Evolutionary conservation across 2,329 filamentous ascomycete genomes (phyloP), one percentile per base, ranked within the genome.

Genomic region (Ceratocystis albifundus): DNA sequence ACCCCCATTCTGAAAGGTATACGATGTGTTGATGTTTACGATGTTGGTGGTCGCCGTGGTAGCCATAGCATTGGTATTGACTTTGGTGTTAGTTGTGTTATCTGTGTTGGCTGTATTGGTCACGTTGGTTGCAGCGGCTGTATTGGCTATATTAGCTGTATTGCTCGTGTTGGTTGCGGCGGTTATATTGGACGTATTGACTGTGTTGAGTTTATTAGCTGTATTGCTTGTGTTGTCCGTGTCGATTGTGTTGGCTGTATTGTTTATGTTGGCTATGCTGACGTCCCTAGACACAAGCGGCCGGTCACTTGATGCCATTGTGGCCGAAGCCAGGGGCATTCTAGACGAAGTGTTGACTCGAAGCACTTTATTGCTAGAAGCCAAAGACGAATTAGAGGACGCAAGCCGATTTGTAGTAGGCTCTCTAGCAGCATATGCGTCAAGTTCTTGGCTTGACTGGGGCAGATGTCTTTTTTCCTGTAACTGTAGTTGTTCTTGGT

Each of bases 281-380:
- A 15, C 10, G 10, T 41, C 3, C 36, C 36, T 22, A 10, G 32
- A 46, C 4, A 48, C 17, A 44, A 66, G 61, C 4, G 66, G 61
- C 7, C 67, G 59, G 62, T 63, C 61, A 5, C 65, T 64, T 2
- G 69, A 70, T 12, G 69, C 62, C 66, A 70, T 69, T 3, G 69
- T 70, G 20, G 69, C 68, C 25, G 68, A 68, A 20, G 65, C 69
- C 20, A 69, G 46, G 17, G 64, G 65, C 32, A 70, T 55, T 17
- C 64, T 62, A 7, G 67, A 44, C 63, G 44, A 62, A n/a, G 66
- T 53, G 41, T 64, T 44, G 28, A 65, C 46, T n/a, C 67, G 67
- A 10, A 59, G 59, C 25, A 61, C 53, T 50, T 15, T 36, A 36
- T 15, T 59, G 30, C 28, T 59, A 6, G 55, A 59, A 36, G 28